A percentile compares a stretch with the other conserved stretches of the same genome.
phyloP scores from a whole-genome alignment of 345 rosid species.

The Ceriops zippeliana region DNA sequence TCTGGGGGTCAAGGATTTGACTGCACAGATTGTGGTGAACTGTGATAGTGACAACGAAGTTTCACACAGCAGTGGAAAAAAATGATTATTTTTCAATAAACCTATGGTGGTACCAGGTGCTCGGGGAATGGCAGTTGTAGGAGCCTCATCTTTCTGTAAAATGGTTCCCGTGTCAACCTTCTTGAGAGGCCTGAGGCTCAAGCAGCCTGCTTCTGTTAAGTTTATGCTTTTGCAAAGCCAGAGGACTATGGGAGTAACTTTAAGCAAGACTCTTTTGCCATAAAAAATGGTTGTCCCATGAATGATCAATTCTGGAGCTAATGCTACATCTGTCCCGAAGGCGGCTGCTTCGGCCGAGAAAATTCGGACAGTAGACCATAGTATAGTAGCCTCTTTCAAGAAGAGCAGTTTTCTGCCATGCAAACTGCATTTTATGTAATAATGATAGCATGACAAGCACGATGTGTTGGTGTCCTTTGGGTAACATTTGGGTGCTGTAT shows the following conservation, averaged over 20 bases:
- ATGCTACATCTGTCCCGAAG: slow-evolving; percentile 53
- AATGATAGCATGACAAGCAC: too few relatives aligned
- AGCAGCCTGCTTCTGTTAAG: slow-evolving; percentile 56
- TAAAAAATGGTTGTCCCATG: slow-evolving; percentile 66
- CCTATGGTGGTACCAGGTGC: slow-evolving; percentile 56
- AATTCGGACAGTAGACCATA: too few relatives aligned
- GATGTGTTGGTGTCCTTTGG: too few relatives aligned
- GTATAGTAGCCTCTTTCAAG: too few relatives aligned
- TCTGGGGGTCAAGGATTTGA: too few relatives aligned
- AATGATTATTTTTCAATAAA: slow-evolving; percentile 45
- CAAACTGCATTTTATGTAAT: too few relatives aligned
- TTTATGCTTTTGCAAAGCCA: slow-evolving; percentile 61
- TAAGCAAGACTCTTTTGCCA: slow-evolving; percentile 51
- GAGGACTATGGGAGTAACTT: slow-evolving; percentile 52
- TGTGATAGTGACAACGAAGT: slow-evolving; percentile 21
- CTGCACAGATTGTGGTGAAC: too few relatives aligned
- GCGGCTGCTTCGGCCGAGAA: slow-evolving; percentile 27
- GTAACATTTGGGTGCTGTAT: too few relatives aligned
- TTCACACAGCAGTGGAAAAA: slow-evolving; percentile 35
- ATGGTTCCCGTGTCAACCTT: too few relatives aligned
- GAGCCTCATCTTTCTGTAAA: slow-evolving; percentile 28
- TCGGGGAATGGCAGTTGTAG: slow-evolving; percentile 57
- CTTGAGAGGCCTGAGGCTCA: too few relatives aligned
- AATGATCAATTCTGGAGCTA: slow-evolving; percentile 58
- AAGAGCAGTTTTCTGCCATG: too few relatives aligned